phyloP scores from a whole-genome alignment of 306 rosid genomes.

The Malus domestica region DNA sequence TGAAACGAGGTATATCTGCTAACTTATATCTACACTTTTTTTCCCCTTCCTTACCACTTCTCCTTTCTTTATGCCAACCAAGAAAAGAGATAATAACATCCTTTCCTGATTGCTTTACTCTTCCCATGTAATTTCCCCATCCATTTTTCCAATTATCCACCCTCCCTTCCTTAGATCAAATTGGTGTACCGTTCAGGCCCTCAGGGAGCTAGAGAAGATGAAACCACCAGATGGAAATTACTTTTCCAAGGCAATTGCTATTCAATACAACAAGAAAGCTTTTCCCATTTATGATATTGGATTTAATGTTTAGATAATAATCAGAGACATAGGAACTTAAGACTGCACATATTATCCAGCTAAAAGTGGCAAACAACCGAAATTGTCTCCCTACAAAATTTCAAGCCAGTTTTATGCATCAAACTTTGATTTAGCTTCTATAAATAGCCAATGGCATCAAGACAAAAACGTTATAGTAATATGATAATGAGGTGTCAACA shows the following conservation, averaged over 20 bases:
- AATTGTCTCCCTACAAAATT: not conserved
- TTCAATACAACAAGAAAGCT: not conserved
- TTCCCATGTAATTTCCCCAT: not conserved
- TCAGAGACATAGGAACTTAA: slow-evolving; percentile 2
- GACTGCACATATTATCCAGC: slow-evolving; percentile 6
- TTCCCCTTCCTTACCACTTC: not conserved
- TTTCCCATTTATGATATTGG: not conserved
- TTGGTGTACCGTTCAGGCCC: not conserved
- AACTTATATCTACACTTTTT: not conserved
- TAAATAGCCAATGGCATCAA: not conserved
- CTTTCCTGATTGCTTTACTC: not conserved
- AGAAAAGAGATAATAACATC: not conserved
- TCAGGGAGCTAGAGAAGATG: not conserved
- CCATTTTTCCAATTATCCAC: not conserved
- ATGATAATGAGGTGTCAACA: slow-evolving; percentile 1
- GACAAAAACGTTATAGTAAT: not conserved
- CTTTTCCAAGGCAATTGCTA: not conserved
- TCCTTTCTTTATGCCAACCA: not conserved
- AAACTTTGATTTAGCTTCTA: not conserved
- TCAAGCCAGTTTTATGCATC: not conserved
- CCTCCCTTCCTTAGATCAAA: not conserved
- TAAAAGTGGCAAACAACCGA: slow-evolving; percentile 10
- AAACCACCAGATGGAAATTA: not conserved
- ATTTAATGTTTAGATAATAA: not conserved
- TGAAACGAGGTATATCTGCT: not conserved